Base-by-base conservation (phyloP, 257 asterid species). In the Jaltomata sinuosa region DNA sequence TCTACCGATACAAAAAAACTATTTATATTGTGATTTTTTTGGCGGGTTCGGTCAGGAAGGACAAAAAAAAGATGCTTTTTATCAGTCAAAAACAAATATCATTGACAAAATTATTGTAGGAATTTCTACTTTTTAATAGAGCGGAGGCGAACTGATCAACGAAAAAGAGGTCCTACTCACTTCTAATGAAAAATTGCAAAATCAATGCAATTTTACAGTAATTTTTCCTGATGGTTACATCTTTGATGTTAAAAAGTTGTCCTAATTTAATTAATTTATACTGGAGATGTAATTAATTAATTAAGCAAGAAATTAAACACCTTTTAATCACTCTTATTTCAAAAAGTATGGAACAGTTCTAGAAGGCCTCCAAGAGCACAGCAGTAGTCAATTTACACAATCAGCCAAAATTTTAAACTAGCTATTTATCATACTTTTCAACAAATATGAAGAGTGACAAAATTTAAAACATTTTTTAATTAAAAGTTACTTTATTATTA, bases 371-470 rank as follows among this genome's bases (percentile, higher is more conserved):
- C 54, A 8, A 19, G 38, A 22, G 67, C 45, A 55, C 29, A 38
- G 29, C 21, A 71, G 8, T 40, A 19, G 69, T 84, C 82, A 84
- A 78, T 47, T 82, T 76, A 53, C 47, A 55, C 45, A 76, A 69
- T 68, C 80, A 50, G 49, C 72, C 67, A 79, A 79, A 83, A 40
- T 18, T 83, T 71, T 78, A 68, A 79, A 45, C 80, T 67, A 79
- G 84, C 84, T 42, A 42, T 42, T 81, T 72, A 86, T 84, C 50
- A 83, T 47, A 29, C 79, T 79, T 45, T 83, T 62, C 53, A 69
- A 67, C 34, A 32, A 67, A 54, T 74, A 64, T 42, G 31, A 86
- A 78, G 49, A 15, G 11, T 29, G 45, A 77, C 81, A 77, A 76
- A 34, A 47, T 27, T 77, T 9, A 67, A 16, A 49, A 47, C 22